These are phyloP conservation scores for Malassezia obtusa DNA, from an alignment of 1,284 basidiomycete species.

Conservation along the genomic window DNA sequence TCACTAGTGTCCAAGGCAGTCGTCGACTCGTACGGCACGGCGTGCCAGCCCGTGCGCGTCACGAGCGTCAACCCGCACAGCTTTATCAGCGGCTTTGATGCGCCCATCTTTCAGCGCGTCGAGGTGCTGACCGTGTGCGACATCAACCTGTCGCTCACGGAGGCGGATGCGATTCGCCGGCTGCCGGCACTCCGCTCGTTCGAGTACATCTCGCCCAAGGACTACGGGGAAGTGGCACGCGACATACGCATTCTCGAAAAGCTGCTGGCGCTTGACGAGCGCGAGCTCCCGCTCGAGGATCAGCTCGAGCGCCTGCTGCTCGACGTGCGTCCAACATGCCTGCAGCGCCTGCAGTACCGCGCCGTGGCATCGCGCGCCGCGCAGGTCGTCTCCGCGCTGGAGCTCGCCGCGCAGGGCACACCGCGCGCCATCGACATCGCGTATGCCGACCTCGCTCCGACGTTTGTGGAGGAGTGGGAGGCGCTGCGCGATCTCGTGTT, in stretches of 20 bases:
- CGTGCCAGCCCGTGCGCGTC: conserved; percentile 36
- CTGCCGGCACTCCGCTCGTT: conserved; percentile 31
- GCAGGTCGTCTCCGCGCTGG: background rate
- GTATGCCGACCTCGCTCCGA: background rate
- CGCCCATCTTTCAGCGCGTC: conserved; percentile 38
- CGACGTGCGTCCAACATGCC: background rate
- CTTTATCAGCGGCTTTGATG: conserved; percentile 38
- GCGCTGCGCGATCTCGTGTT: conserved; percentile 33
- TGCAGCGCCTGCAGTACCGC: background rate
- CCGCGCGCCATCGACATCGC: background rate
- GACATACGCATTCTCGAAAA: conserved; percentile 27
- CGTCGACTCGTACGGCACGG: conserved; percentile 37
- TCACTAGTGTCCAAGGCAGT: conserved; percentile 30
- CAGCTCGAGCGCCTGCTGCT: background rate
- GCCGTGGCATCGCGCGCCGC: background rate
- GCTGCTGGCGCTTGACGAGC: conserved; percentile 14
- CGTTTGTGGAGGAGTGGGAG: conserved; percentile 35
- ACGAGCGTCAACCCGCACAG: conserved; percentile 43
- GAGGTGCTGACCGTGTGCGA: conserved; percentile 32
- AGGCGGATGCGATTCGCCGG: conserved; percentile 35
- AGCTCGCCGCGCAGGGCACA: background rate
- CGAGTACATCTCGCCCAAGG: conserved; percentile 33
- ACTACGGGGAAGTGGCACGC: conserved; percentile 30
- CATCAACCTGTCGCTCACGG: conserved; percentile 37
- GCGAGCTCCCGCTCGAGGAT: conserved; percentile 1